phyloP scores from a whole-genome alignment of 176 grass and related monocot genomes.

The Avena atlantica region DNA sequence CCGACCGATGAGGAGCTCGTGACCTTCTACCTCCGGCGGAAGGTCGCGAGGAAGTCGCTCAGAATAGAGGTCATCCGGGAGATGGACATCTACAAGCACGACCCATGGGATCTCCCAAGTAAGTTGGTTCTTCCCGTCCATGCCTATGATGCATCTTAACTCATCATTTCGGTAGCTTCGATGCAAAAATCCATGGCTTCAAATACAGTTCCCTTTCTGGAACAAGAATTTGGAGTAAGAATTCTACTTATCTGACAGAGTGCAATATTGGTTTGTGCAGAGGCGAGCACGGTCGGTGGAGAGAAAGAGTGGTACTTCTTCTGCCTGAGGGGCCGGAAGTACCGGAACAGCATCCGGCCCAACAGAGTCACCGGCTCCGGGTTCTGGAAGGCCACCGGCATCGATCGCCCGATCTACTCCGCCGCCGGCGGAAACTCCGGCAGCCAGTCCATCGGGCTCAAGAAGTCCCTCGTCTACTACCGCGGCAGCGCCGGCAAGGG shows the following conservation, averaged over 20 bases:
- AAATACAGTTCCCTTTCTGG: background rate
- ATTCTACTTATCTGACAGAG: background rate
- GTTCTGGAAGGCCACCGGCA: constrained; percentile 98
- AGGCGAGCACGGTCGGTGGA: constrained; percentile 63
- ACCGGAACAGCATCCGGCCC: constrained; percentile 96
- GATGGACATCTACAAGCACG: constrained; percentile 89
- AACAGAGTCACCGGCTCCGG: constrained; percentile 91
- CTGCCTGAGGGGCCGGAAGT: constrained; percentile 93
- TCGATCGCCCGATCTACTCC: constrained; percentile 86
- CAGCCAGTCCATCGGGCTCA: constrained; percentile 68
- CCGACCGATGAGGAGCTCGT: constrained; percentile 96
- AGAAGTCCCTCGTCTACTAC: constrained; percentile 95
- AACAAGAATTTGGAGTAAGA: background rate
- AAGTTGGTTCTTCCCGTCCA: background rate
- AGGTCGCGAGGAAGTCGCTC: constrained; percentile 72
- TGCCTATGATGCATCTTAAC: background rate
- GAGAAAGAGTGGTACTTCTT: constrained; percentile 99
- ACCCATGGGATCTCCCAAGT: constrained; percentile 96
- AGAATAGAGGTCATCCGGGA: constrained; percentile 85
- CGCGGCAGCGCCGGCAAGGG: constrained; percentile 86
- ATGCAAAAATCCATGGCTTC: background rate
- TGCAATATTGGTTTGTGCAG: constrained; percentile 28
- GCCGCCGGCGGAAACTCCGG: constrained; percentile 15
- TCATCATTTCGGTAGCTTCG: background rate
- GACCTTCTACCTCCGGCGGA: constrained; percentile 80